Conservation (phyloP, 2,329 filamentous ascomycete species). For the Tolypocladium tundrense region DNA sequence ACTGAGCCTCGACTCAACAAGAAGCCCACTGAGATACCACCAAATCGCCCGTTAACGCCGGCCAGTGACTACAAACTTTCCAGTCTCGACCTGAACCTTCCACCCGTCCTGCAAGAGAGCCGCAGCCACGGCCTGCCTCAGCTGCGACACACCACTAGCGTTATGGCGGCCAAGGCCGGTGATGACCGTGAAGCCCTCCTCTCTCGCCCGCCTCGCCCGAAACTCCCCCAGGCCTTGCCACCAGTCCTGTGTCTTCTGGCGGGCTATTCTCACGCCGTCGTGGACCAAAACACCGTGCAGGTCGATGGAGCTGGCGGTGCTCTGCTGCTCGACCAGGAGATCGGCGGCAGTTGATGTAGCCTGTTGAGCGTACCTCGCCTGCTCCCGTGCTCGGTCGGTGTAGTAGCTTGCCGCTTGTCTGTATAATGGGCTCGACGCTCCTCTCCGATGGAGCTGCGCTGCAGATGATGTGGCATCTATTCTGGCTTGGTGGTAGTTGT, state of each 20-base stretch:
- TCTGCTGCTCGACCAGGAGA: conserved; percentile 57
- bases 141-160: conserved; percentile 59
- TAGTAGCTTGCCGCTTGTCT: conserved; percentile 70
- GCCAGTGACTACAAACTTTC: conserved; percentile 61
- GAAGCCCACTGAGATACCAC: neutral
- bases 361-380: conserved; percentile 44
- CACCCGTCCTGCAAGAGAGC: conserved; percentile 71
- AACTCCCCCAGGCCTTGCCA: conserved; percentile 64
- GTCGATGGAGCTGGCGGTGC: conserved; percentile 52
- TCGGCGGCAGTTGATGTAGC: conserved; percentile 61
- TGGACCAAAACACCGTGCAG: conserved; percentile 75
- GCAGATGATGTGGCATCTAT: conserved; percentile 26
- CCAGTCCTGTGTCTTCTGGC: conserved; percentile 58
- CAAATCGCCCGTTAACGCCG: conserved; percentile 17
- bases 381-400: conserved; percentile 56
- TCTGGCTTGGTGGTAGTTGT: conserved; percentile 17
- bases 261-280: conserved; percentile 71
- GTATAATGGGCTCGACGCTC: conserved; percentile 62
- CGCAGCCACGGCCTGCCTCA: conserved; percentile 72
- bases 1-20: neutral
- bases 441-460: conserved; percentile 30
- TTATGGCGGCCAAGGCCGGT: conserved; percentile 76
- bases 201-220: conserved; percentile 37
- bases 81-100: conserved; percentile 65
- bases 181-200: conserved; percentile 58